Evolutionary conservation across 2,329 filamentous ascomycete genomes (phyloP).

Genomic region (Cercospora berteroae): DNA sequence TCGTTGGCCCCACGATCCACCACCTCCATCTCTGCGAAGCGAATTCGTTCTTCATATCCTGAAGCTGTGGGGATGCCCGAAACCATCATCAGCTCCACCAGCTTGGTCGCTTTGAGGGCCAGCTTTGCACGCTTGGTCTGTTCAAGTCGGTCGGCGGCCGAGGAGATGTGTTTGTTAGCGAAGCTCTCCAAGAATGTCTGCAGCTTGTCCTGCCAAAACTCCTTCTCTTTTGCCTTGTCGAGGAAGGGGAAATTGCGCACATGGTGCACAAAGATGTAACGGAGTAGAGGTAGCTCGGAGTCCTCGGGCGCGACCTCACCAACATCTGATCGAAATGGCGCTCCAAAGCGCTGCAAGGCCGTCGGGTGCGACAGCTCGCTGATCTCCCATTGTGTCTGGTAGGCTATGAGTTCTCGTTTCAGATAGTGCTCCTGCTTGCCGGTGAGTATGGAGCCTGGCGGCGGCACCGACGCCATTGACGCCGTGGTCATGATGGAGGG

Average conservation of each 20-base stretch:
- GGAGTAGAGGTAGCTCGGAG: conserved; percentile 86
- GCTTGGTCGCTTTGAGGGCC: conserved; percentile 87
- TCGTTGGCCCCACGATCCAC: conserved; percentile 92
- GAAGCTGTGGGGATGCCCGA: conserved; percentile 93
- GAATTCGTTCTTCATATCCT: conserved; percentile 94
- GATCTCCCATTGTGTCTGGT: conserved; percentile 89
- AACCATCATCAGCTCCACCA: conserved; percentile 99
- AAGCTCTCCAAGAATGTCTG: conserved; percentile 97
- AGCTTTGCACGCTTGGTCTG: conserved; percentile 94
- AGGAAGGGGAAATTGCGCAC: conserved; percentile 97
- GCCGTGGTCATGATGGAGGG: conserved; percentile 31
- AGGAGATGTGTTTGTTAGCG: conserved; percentile 93
- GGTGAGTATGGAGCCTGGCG: conserved; percentile 66
- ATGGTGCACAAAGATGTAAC: conserved; percentile 98
- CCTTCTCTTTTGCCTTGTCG: conserved; percentile 94
- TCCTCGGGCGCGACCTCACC: conserved; percentile 92
- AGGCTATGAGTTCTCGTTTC: conserved; percentile 88
- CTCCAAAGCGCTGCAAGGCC: conserved; percentile 89
- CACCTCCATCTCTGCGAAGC: conserved; percentile 95
- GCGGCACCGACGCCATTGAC: conserved; percentile 49
- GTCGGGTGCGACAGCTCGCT: conserved; percentile 91
- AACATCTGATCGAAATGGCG: conserved; percentile 87
- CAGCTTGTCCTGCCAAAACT: conserved; percentile 98
- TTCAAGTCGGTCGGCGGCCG: conserved; percentile 91
- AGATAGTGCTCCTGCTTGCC: conserved; percentile 99